Base-by-base conservation (phyloP, 1,139 yeast genomes). In the Hansenula anomala region DNA sequence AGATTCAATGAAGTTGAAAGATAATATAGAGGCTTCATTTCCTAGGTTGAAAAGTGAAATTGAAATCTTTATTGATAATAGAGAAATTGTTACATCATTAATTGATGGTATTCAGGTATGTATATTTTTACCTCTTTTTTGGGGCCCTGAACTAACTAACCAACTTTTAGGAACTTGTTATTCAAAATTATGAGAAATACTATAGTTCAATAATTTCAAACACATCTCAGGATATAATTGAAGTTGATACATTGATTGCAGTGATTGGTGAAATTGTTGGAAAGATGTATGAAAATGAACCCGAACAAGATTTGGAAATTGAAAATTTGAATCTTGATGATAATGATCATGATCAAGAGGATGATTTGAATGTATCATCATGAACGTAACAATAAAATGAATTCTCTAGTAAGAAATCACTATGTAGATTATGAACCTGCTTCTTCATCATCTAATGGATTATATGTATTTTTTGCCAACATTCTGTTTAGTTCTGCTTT, bases 381-480 rank as follows among this genome's bases (percentile, higher is more conserved):
- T 30, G 20, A 30, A 6, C 18, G 12, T 12, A 22, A 13, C 9
- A 18, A 19, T 10, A 16, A 17, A 24, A 7, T 13, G 26, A 11
- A 24, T 6, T 5, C 26, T 24, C 6, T 11, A 11, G 6, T 6
- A 6, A 23, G 7, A 23, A 8, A 23, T 8, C 5, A 23, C 13
- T 8, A 23, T 23, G 7, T 23, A 8, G 4, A 11, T 23, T 8
- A 20, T 20, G 22, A 20, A 20, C 23, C 38, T 16, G 45, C 48
- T 39, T 66, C 77, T 42, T 79, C 90, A 28, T 80, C 95, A 29
- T 87, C 95, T 44, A 80, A 69, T 1, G 96, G 94, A 55, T 85
- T 83, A 60, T 84, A 90, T 2, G 90, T 81, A 55, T 90, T 92
- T 59, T 85, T 80, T 4, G 95, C 80, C 27, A 90, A 66, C 46